Percentiles rank a stretch among this genome's conserved stretches.
Conservation (phyloP, 2,329 filamentous ascomycete species). For the Rhynchosporium graminicola region DNA sequence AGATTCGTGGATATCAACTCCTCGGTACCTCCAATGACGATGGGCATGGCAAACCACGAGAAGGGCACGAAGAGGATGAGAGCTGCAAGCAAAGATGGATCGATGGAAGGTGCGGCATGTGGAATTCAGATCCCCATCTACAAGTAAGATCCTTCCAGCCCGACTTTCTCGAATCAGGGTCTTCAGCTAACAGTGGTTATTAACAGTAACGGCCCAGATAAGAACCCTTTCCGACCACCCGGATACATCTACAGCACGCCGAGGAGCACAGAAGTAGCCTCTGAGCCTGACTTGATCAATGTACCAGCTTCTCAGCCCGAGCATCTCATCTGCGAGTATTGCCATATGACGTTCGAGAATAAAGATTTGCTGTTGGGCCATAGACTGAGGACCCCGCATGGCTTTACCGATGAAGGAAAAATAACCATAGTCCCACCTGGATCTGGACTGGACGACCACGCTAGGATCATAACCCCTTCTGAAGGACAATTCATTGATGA, state of each 20-base stretch:
- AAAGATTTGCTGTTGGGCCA: neutral
- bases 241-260: too few relatives aligned
- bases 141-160: neutral
- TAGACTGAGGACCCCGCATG: neutral
- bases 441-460: neutral
- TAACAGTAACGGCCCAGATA: too few relatives aligned
- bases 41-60: neutral
- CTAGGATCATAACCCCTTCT: neutral
- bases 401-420: neutral
- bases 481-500: neutral
- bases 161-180: too few relatives aligned
- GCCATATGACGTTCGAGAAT: neutral
- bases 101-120: neutral
- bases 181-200: too few relatives aligned
- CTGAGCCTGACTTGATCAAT: neutral
- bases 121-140: neutral
- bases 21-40: neutral
- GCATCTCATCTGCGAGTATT: neutral
- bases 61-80: slow-evolving; percentile 1
- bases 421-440: neutral
- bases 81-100: neutral
- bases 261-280: too few relatives aligned
- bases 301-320: neutral
- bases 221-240: too few relatives aligned
- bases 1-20: neutral